Evolutionary conservation across 306 rosid species (phyloP).

Genomic region (Sicyos baderoa): DNA sequence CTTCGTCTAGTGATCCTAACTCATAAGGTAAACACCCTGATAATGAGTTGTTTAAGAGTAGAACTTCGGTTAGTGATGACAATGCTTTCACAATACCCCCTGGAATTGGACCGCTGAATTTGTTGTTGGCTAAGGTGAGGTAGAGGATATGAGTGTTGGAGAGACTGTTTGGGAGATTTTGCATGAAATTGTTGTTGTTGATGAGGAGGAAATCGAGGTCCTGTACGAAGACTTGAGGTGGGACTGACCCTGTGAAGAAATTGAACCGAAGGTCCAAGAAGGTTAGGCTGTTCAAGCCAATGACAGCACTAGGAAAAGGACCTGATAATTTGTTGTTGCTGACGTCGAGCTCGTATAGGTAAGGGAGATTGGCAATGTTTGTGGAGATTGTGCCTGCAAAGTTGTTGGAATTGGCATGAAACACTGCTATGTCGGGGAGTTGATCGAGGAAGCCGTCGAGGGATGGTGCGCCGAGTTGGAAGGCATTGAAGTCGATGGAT

Average conservation of each 20-base stretch:
- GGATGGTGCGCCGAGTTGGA: conserved; percentile 50
- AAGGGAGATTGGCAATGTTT: conserved; percentile 45
- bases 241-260: conserved; percentile 66
- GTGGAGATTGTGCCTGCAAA: conserved; percentile 58
- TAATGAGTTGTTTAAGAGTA: conserved; percentile 52
- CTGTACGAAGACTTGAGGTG: conserved; percentile 54
- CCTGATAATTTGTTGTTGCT: conserved; percentile 78
- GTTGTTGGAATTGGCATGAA: conserved; percentile 81
- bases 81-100: conserved; percentile 43
- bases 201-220: conserved; percentile 61
- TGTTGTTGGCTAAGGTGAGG: conserved; percentile 74
- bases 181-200: conserved; percentile 71
- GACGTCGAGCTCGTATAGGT: conserved; percentile 69
- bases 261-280: conserved; percentile 79
- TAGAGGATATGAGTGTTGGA: conserved; percentile 50
- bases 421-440: conserved; percentile 74
- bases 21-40: conserved; percentile 81
- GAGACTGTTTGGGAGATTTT: conserved; percentile 44
- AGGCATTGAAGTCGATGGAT: conserved; percentile 75
- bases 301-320: conserved; percentile 57
- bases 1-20: conserved; percentile 49
- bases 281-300: conserved; percentile 41
- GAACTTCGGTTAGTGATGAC: conserved; percentile 47
- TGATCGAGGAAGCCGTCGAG: conserved; percentile 75
- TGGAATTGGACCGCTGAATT: conserved; percentile 70